phyloP scores from a whole-genome alignment of 371 early-diverging fungal species.

The Mucor plumbeus region DNA sequence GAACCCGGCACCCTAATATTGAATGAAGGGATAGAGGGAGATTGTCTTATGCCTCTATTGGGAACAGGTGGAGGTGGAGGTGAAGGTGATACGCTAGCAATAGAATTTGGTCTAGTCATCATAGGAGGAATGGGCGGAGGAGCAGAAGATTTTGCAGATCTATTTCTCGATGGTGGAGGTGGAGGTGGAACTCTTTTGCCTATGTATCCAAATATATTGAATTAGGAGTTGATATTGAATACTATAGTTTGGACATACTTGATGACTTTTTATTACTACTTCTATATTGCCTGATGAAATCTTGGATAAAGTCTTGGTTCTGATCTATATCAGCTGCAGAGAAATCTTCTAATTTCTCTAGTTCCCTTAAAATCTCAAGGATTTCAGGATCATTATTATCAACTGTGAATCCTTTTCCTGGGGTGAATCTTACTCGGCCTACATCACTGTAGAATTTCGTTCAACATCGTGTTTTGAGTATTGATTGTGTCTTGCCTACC shows the following conservation, averaged over 20 bases:
- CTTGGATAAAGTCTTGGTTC: slow-evolving; percentile 52
- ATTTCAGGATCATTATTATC: slow-evolving; percentile 81
- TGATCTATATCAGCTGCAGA: slow-evolving; percentile 68
- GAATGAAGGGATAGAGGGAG: not conserved
- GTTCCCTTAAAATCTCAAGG: slow-evolving; percentile 70
- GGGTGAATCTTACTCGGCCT: slow-evolving; percentile 76
- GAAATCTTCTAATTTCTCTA: slow-evolving; percentile 62
- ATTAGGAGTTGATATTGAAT: not conserved
- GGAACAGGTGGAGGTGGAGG: slow-evolving; percentile 16
- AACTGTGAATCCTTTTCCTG: slow-evolving; percentile 78
- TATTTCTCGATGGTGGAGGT: slow-evolving; percentile 24
- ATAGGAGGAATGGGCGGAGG: slow-evolving; percentile 15
- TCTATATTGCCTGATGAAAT: slow-evolving; percentile 34
- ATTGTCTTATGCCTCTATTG: not conserved
- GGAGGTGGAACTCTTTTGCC: slow-evolving; percentile 20
- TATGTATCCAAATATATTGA: not conserved
- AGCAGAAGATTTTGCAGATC: slow-evolving; percentile 3
- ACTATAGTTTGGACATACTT: not conserved
- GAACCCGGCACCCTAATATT: not conserved
- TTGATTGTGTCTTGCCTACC: not conserved
- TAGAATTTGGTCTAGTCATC: not conserved
- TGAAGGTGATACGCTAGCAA: not conserved
- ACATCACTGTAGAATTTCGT: slow-evolving; percentile 51
- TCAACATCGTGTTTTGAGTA: too few relatives aligned
- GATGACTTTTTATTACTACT: slow-evolving; percentile 1